These are phyloP conservation scores for Fragilariopsis cylindrus DNA, from an alignment of 108 stramenopile genomes.

Conservation along the genomic window DNA sequence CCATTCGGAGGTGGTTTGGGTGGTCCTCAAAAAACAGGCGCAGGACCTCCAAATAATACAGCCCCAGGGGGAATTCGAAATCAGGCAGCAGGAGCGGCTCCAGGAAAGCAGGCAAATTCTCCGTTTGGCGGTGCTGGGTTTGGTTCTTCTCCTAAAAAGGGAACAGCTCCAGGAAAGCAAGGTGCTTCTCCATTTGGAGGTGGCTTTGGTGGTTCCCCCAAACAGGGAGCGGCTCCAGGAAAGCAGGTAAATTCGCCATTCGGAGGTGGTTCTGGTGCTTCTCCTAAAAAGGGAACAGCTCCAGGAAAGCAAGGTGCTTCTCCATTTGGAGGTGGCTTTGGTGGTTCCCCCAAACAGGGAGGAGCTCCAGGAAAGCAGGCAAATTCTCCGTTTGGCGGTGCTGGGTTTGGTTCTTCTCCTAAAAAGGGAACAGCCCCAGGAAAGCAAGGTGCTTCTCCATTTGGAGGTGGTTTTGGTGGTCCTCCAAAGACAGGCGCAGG, in stretches of 20 bases:
- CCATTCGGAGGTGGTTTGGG: neutral
- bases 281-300: neutral
- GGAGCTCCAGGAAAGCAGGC: neutral
- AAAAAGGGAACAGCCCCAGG: neutral
- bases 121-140: neutral
- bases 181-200: constrained; percentile 1
- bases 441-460: neutral
- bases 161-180: neutral
- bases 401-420: too few species aligned
- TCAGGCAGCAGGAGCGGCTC: neutral
- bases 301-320: neutral
- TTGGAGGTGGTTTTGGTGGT: neutral
- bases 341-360: too few species aligned
- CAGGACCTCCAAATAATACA: neutral
- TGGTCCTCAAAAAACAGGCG: neutral
- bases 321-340: neutral
- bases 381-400: neutral
- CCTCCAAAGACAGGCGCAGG: neutral
- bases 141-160: too few species aligned
- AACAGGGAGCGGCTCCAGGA: neutral
- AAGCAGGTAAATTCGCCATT: neutral
- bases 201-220: neutral
- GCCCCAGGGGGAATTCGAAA: neutral
- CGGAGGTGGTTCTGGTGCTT: neutral
- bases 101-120: neutral